phyloP scores from a whole-genome alignment of 1,284 basidiomycete species.

The Malassezia arunalokei region DNA sequence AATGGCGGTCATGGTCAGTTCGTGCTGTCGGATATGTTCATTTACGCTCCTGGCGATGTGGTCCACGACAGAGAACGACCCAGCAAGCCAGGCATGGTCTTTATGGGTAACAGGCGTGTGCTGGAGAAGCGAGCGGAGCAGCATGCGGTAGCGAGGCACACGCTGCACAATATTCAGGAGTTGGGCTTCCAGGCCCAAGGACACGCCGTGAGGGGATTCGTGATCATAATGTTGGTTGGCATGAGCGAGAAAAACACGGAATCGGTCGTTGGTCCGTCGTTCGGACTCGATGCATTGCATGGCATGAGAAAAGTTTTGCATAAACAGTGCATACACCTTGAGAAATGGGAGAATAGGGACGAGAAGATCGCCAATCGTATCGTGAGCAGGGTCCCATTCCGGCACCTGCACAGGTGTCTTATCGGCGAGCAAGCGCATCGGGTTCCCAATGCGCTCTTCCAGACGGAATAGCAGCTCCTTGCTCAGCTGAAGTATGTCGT shows the following conservation, averaged over 20 bases:
- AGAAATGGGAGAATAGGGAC: slow-evolving; percentile 42
- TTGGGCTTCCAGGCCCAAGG: slow-evolving; percentile 41
- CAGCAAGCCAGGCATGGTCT: slow-evolving; percentile 24
- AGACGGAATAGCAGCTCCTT: slow-evolving; percentile 62
- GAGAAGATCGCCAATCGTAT: slow-evolving; percentile 39
- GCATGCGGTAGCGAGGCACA: slow-evolving; percentile 41
- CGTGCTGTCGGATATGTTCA: slow-evolving; percentile 42
- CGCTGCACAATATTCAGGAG: slow-evolving; percentile 42
- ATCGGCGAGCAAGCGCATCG: slow-evolving; percentile 53
- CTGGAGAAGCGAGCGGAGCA: slow-evolving; percentile 36
- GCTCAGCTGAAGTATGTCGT: slow-evolving; percentile 80
- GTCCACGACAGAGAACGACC: slow-evolving; percentile 30
- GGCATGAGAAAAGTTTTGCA: slow-evolving; percentile 43
- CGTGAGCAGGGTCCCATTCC: slow-evolving; percentile 28
- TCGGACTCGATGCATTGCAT: slow-evolving; percentile 39
- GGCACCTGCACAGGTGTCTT: neutral
- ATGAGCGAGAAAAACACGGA: slow-evolving; percentile 30
- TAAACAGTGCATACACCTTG: slow-evolving; percentile 44
- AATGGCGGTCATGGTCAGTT: slow-evolving; percentile 40
- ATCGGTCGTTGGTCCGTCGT: slow-evolving; percentile 30
- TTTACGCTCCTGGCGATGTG: slow-evolving; percentile 39
- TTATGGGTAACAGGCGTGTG: slow-evolving; percentile 30
- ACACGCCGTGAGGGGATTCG: slow-evolving; percentile 25
- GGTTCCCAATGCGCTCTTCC: slow-evolving; percentile 47
- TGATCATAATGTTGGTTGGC: slow-evolving; percentile 23